Evolutionary conservation across 2,329 filamentous ascomycete genomes (phyloP), one percentile per base, ranked within the genome.

Genomic region (Fusarium sp.): DNA sequence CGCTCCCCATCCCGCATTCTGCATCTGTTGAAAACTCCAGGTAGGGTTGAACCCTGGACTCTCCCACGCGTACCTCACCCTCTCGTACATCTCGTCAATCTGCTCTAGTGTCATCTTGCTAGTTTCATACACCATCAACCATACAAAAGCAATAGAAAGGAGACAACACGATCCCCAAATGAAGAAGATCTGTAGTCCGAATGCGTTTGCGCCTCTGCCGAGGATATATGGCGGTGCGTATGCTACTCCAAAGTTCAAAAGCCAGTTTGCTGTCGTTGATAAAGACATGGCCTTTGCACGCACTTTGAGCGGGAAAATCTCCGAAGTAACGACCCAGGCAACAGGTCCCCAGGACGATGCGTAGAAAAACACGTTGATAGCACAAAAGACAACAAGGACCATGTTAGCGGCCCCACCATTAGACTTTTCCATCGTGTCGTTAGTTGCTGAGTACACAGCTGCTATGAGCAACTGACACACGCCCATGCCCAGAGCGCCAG

Each of bases 161-260:
- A 92, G 86, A 81, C 92, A 95, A 73, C 93, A 93, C 3, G 90
- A 87, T 16, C 92, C 93, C 93, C 93, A 95, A 48, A 95, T 87
- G 80, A 94, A 95, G 85, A 95, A 95, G 38, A 95, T 90, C 74
- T 91, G 92, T 26, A 91, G 84, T 10, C 90, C 89, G 39, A 96
- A 86, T 71, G 93, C 89, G 31, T 91, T 91, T 45, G 92, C 90
- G 16, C 92, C 91, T 0, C 84, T 81, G 3, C 92, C 91, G 26
- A 86, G 82, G 68, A 95, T 92, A 83, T 97, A 90, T 79, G 94
- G 96, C 0, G 94, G 94, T 0, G 93, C 95, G 39, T 94, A 96
- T 51, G 93, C 92, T 69, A 97, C 95, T 44, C 89, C 92, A 78
- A 93, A 95, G 81, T 95, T 95, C 64, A 92, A 82, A 2, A 92